Evolutionary conservation across 805 yeast species (phyloP).

Genomic region (Yarrowia deformans): DNA sequence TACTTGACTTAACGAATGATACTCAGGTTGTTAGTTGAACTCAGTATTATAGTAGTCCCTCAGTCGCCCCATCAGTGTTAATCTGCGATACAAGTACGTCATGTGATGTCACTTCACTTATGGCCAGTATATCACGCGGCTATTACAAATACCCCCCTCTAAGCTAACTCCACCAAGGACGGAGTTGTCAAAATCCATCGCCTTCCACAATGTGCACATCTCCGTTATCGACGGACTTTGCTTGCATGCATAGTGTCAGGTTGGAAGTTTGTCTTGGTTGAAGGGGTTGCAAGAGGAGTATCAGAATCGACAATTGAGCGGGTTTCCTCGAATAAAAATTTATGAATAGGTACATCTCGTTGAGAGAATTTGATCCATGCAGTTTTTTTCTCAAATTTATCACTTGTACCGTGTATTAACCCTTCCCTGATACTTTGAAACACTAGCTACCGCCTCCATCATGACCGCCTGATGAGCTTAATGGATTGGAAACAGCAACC

Average conservation of each 20-base stretch:
- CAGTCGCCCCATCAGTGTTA: too few relatives aligned
- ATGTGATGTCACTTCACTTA: too few relatives aligned
- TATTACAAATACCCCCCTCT: background rate
- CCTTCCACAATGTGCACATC: background rate
- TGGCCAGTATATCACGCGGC: background rate
- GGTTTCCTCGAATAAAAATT: background rate
- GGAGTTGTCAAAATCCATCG: background rate
- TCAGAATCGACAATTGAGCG: background rate
- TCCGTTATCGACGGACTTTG: conserved; percentile 21
- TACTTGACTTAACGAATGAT: too few relatives aligned
- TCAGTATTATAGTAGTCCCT: too few relatives aligned
- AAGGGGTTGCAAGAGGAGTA: too few relatives aligned
- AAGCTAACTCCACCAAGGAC: background rate
- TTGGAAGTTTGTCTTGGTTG: background rate
- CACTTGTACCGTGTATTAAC: too few relatives aligned
- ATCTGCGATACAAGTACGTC: too few relatives aligned
- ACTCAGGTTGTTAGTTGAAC: too few relatives aligned
- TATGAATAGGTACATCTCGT: too few relatives aligned
- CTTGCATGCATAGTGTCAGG: background rate
- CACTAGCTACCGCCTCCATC: background rate
- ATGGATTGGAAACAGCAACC: background rate
- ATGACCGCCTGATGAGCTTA: background rate
- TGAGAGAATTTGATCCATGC: too few relatives aligned
- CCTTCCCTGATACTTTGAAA: too few relatives aligned
- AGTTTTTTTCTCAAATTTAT: too few relatives aligned